These are phyloP conservation scores for Oropetium thomaeum DNA, from an alignment of 176 grass and related monocot species.

Conservation along the genomic window DNA sequence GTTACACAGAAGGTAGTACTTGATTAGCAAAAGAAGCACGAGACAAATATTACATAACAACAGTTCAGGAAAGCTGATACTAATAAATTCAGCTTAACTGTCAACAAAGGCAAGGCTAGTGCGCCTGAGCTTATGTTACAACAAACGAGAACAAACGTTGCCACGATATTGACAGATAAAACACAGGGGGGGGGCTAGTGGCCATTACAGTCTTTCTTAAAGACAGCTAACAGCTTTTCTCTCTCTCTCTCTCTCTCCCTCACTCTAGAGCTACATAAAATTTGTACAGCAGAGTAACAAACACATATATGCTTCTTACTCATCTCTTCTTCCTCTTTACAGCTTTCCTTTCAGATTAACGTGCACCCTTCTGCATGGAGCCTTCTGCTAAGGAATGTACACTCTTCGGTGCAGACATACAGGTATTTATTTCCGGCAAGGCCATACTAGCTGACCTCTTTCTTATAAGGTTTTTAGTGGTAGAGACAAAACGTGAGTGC, in stretches of 20 bases:
- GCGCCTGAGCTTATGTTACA: slow-evolving; percentile 43
- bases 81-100: slow-evolving; percentile 54
- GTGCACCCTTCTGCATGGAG: slow-evolving; percentile 17
- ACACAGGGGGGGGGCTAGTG: slow-evolving; percentile 1
- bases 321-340: slow-evolving; percentile 53
- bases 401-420: slow-evolving; percentile 46
- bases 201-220: slow-evolving; percentile 11
- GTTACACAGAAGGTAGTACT: slow-evolving; percentile 1
- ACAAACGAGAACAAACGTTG: slow-evolving; percentile 6
- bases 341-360: slow-evolving; percentile 39
- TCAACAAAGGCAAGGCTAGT: slow-evolving; percentile 32
- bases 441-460: slow-evolving; percentile 29
- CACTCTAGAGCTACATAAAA: slow-evolving; percentile 37
- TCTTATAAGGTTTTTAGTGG: slow-evolving; percentile 27
- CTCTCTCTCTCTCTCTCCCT: slow-evolving; percentile 33
- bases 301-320: slow-evolving; percentile 33
- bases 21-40: slow-evolving; percentile 24
- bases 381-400: slow-evolving; percentile 67
- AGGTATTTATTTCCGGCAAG: slow-evolving; percentile 40
- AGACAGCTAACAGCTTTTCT: slow-evolving; percentile 55
- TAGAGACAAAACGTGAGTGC: slow-evolving; percentile 47
- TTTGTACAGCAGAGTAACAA: slow-evolving; percentile 63
- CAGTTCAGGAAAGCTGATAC: slow-evolving; percentile 53
- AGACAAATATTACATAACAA: slow-evolving; percentile 7
- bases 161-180: slow-evolving; percentile 29